These are phyloP conservation scores for Agarophyton chilense DNA, from an alignment of 23 red algal genomes.

Conservation along the genomic window DNA sequence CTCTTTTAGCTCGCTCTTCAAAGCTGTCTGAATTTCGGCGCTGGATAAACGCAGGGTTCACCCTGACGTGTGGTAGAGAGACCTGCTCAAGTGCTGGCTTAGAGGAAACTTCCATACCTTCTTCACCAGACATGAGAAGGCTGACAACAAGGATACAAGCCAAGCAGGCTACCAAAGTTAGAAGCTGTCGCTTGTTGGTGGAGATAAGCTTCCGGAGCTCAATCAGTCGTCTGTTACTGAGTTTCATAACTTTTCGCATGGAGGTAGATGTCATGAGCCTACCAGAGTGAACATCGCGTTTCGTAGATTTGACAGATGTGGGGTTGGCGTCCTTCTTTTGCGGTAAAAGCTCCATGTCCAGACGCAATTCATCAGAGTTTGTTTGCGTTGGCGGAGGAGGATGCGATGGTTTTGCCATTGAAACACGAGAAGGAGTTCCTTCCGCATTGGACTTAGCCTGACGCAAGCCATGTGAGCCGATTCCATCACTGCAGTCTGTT, in stretches of 20 bases:
- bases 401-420: not conserved
- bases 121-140: constrained; percentile 61
- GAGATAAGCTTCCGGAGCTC: constrained; percentile 27
- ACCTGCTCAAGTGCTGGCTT: not conserved
- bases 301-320: not conserved
- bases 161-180: constrained; percentile 3
- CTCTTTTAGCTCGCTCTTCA: no score
- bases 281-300: not conserved
- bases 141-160: constrained; percentile 36
- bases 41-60: constrained; percentile 57
- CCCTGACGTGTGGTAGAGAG: constrained; percentile 50
- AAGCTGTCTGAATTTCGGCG: not conserved
- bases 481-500: constrained; percentile 23
- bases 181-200: not conserved
- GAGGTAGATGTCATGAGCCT: not conserved
- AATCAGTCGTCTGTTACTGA: constrained; percentile 21
- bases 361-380: not conserved
- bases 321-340: not conserved
- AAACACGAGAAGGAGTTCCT: constrained; percentile 17
- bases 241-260: constrained; percentile 31
- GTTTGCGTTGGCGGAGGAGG: not conserved
- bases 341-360: not conserved
- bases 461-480: not conserved
- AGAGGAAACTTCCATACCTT: not conserved
- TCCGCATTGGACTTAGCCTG: not conserved